Percentiles rank a stretch among this genome's conserved stretches.
phyloP scores from a whole-genome alignment of 306 rosid species.

The Cicer pinnatifidum region DNA sequence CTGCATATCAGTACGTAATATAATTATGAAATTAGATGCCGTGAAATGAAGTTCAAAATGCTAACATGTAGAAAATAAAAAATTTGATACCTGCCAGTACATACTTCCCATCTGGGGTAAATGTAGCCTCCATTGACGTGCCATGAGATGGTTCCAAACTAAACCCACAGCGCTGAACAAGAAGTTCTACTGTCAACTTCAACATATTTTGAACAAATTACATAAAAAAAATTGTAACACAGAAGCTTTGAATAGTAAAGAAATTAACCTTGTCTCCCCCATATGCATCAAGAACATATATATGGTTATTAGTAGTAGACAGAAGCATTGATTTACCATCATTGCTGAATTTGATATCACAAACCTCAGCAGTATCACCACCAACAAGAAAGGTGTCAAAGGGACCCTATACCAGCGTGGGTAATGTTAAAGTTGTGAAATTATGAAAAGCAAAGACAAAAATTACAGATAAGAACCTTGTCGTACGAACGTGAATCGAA shows the following conservation, averaged over 20 bases:
- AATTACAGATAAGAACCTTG: constrained; percentile 63
- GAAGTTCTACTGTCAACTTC: constrained; percentile 37
- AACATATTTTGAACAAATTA: constrained; percentile 14
- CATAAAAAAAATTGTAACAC: constrained; percentile 20
- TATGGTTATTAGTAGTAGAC: constrained; percentile 82
- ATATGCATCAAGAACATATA: constrained; percentile 94
- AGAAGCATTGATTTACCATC: constrained; percentile 97
- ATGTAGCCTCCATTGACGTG: constrained; percentile 80
- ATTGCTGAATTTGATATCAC: constrained; percentile 94
- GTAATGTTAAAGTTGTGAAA: constrained; percentile 40
- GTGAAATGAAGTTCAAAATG: constrained; percentile 5
- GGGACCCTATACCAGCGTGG: constrained; percentile 73
- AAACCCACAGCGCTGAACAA: constrained; percentile 87
- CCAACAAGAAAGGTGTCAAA: constrained; percentile 97
- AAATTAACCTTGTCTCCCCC: constrained; percentile 85
- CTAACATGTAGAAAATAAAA: constrained; percentile 19
- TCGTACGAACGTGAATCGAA: constrained; percentile 96
- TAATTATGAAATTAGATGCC: constrained; percentile 18
- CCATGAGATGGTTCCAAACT: constrained; percentile 91
- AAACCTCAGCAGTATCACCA: constrained; percentile 96
- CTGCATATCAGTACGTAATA: constrained; percentile 13
- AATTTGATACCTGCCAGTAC: constrained; percentile 72
- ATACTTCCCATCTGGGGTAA: constrained; percentile 94
- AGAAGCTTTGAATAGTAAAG: constrained; percentile 37
- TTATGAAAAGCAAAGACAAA: constrained; percentile 38